Evolutionary conservation across 345 rosid genomes (phyloP).

Genomic region (Hypericum perforatum): DNA sequence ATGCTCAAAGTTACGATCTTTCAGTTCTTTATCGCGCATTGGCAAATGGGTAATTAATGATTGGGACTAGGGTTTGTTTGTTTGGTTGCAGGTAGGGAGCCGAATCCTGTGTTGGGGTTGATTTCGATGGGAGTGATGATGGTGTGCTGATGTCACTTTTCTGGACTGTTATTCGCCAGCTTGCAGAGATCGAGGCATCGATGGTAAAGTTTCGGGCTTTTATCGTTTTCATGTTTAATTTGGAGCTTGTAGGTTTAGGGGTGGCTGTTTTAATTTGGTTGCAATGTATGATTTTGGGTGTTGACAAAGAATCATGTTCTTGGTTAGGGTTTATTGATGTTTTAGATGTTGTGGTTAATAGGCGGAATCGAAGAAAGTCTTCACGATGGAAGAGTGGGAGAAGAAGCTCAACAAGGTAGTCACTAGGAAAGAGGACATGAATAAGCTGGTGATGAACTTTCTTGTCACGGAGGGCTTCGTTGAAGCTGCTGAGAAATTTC

Average conservation of each 20-base stretch:
- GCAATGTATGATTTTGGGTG: too few relatives aligned
- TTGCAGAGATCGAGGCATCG: slow-evolving; percentile 54
- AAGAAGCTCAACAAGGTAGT: slow-evolving; percentile 78
- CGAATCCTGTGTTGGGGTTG: too few relatives aligned
- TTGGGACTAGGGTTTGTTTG: too few relatives aligned
- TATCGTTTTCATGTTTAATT: too few relatives aligned
- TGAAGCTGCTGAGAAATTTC: slow-evolving; percentile 87
- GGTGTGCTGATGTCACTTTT: slow-evolving; percentile 51
- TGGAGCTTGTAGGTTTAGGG: too few relatives aligned
- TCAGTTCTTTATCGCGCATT: too few relatives aligned
- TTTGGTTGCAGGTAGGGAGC: too few relatives aligned
- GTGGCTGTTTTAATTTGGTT: too few relatives aligned
- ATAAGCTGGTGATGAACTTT: slow-evolving; percentile 92
- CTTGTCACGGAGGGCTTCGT: slow-evolving; percentile 95
- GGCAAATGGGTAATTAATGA: too few relatives aligned
- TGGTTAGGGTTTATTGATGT: background rate
- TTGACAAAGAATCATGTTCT: background rate
- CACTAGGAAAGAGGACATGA: slow-evolving; percentile 93
- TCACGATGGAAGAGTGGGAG: slow-evolving; percentile 84
- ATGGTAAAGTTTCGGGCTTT: slow-evolving; percentile 15
- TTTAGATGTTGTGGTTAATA: slow-evolving; percentile 11
- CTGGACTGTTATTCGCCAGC: slow-evolving; percentile 45
- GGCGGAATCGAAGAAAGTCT: slow-evolving; percentile 64
- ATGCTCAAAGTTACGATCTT: too few relatives aligned
- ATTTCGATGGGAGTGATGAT: slow-evolving; percentile 1